A percentile compares a stretch with the other conserved stretches of the same genome.
These are phyloP conservation scores for Coemansia sp. DNA, from an alignment of 192 early-diverging fungal species.

Conservation along the genomic window DNA sequence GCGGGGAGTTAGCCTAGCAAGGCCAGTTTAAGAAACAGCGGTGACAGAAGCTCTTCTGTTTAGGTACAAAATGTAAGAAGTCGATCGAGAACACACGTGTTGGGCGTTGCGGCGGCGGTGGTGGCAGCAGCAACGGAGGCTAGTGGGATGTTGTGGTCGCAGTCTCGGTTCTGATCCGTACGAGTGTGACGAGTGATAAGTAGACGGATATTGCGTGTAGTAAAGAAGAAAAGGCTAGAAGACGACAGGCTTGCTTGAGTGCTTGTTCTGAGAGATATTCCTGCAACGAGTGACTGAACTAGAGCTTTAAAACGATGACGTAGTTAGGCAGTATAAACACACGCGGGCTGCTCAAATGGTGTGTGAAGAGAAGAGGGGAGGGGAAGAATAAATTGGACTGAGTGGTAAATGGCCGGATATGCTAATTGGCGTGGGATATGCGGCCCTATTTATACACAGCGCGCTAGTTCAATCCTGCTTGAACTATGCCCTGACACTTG, in stretches of 20 bases:
- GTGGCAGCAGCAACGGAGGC: too few species aligned
- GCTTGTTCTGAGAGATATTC: background rate
- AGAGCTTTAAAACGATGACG: background rate
- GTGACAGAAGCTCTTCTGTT: background rate
- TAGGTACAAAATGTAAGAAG: background rate
- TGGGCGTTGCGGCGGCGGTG: too few species aligned
- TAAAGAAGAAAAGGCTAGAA: background rate
- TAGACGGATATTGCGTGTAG: background rate
- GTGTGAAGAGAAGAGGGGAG: background rate
- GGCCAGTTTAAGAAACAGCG: background rate
- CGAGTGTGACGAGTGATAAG: background rate
- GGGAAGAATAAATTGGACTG: background rate
- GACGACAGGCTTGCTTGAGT: background rate
- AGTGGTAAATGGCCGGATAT: background rate
- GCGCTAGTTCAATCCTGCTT: background rate
- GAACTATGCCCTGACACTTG: background rate
- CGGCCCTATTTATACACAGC: background rate
- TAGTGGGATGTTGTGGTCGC: background rate
- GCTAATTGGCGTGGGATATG: background rate
- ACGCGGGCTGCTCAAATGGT: background rate
- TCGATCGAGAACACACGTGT: background rate
- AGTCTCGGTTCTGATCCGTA: background rate
- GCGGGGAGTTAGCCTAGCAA: conserved; percentile 6
- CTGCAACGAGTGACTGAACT: background rate
- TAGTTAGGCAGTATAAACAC: background rate